These are phyloP conservation scores for Lichenothelia convexa DNA, from an alignment of 495 filamentous ascomycete genomes.

Conservation along the genomic window DNA sequence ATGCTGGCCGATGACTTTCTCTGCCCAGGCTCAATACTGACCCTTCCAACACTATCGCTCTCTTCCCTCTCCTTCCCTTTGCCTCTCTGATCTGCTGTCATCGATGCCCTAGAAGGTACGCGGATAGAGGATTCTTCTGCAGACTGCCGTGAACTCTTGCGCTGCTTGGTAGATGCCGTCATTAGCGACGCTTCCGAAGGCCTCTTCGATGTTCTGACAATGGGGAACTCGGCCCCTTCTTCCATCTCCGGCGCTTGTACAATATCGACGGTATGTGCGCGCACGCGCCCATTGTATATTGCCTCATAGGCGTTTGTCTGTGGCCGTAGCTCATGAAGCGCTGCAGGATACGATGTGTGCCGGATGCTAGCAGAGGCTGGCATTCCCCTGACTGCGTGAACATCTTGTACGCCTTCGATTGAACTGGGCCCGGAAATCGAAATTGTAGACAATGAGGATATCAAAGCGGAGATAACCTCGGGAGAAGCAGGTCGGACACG, in stretches of 20 bases:
- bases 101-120: constrained; percentile 10
- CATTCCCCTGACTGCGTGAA: constrained; percentile 16
- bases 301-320: background rate
- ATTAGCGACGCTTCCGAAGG: constrained; percentile 53
- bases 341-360: background rate
- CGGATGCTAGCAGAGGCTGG: background rate
- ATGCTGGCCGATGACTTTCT: constrained; percentile 3
- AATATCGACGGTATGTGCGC: background rate
- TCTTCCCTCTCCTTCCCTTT: background rate
- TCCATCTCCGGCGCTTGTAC: constrained; percentile 34
- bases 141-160: constrained; percentile 12
- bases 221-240: constrained; percentile 62
- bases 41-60: background rate
- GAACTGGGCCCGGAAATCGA: constrained; percentile 59
- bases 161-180: too few species aligned
- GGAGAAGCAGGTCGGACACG: constrained; percentile 52
- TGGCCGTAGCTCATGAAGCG: background rate
- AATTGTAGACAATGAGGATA: constrained; percentile 79
- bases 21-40: constrained; percentile 8
- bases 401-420: constrained; percentile 51
- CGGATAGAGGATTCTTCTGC: constrained; percentile 6
- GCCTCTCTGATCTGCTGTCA: background rate
- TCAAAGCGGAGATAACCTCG: constrained; percentile 84
- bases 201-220: constrained; percentile 71
- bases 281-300: background rate